Percentiles rank a stretch among this genome's conserved stretches.
These are phyloP conservation scores for Monosporozyma yasuniensis DNA, from an alignment of 805 yeast species.

Conservation along the genomic window DNA sequence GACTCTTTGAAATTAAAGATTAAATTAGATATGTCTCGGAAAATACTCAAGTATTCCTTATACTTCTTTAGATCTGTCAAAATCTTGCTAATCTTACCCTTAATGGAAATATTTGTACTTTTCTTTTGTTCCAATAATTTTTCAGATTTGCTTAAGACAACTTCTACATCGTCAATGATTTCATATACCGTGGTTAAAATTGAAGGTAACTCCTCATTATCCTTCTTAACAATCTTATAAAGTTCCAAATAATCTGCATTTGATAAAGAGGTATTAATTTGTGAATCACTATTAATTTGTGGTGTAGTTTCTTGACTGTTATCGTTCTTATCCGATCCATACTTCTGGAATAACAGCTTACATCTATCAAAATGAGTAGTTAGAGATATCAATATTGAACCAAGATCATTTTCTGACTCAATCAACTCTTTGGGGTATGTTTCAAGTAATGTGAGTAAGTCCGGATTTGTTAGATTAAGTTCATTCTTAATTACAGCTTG, in stretches of 20 bases:
- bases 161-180: slow-evolving; percentile 27
- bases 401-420: slow-evolving; percentile 53
- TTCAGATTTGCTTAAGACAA: slow-evolving; percentile 15
- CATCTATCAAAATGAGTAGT: slow-evolving; percentile 84
- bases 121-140: slow-evolving; percentile 28
- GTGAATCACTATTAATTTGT: neutral
- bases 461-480: slow-evolving; percentile 19
- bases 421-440: slow-evolving; percentile 6
- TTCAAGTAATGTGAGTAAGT: slow-evolving; percentile 20
- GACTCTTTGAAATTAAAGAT: slow-evolving; percentile 28
- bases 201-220: slow-evolving; percentile 46
- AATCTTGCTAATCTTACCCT: slow-evolving; percentile 12
- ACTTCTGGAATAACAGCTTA: slow-evolving; percentile 22
- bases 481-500: slow-evolving; percentile 15
- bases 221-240: slow-evolving; percentile 41
- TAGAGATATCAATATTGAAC: slow-evolving; percentile 55
- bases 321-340: slow-evolving; percentile 17
- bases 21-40: slow-evolving; percentile 26
- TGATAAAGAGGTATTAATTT: neutral
- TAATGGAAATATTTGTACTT: slow-evolving; percentile 14
- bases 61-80: slow-evolving; percentile 21
- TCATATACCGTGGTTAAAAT: slow-evolving; percentile 43
- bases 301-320: neutral
- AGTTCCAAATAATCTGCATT: slow-evolving; percentile 32
- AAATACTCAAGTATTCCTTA: slow-evolving; percentile 24